phyloP scores from a whole-genome alignment of 192 early-diverging fungal species.

The Entomortierella chlamydospora region DNA sequence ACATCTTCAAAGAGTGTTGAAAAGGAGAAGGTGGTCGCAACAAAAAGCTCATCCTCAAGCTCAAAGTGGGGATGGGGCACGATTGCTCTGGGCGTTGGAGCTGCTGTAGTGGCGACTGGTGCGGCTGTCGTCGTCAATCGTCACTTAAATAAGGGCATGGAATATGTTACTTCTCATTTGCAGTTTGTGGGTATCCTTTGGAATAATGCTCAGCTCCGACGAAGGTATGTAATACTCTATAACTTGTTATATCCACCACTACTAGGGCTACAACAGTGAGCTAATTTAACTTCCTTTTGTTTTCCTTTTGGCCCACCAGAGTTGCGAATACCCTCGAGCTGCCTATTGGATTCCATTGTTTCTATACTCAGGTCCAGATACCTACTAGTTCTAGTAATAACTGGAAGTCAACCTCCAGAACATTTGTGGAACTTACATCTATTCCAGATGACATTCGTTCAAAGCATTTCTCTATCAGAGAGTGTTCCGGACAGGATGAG shows the following conservation, averaged over 20 bases:
- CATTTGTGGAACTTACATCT: slow-evolving; percentile 45
- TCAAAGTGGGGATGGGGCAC: slow-evolving; percentile 59
- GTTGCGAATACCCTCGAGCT: slow-evolving; percentile 13
- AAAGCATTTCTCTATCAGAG: slow-evolving; percentile 26
- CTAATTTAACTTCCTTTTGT: not conserved
- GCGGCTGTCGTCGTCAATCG: slow-evolving; percentile 51
- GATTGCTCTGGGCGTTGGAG: slow-evolving; percentile 50
- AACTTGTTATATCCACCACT: too few species aligned
- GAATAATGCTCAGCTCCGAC: slow-evolving; percentile 42
- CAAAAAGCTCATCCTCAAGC: not conserved
- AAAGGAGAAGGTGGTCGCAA: slow-evolving; percentile 14
- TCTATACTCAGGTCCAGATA: slow-evolving; percentile 56
- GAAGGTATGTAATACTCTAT: slow-evolving; percentile 54
- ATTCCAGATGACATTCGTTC: slow-evolving; percentile 5
- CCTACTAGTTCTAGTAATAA: slow-evolving; percentile 25
- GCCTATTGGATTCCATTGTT: slow-evolving; percentile 53
- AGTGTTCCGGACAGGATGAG: slow-evolving; percentile 44
- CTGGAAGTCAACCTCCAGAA: slow-evolving; percentile 21
- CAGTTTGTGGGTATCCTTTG: slow-evolving; percentile 65
- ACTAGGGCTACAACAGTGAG: too few species aligned
- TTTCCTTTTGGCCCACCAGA: slow-evolving; percentile 12
- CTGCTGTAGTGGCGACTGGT: slow-evolving; percentile 55
- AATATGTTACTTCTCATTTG: slow-evolving; percentile 56
- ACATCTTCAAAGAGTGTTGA: slow-evolving; percentile 1
- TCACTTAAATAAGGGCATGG: slow-evolving; percentile 51